Evolutionary conservation across 306 rosid species (phyloP).

Genomic region (Medicago arabica): DNA sequence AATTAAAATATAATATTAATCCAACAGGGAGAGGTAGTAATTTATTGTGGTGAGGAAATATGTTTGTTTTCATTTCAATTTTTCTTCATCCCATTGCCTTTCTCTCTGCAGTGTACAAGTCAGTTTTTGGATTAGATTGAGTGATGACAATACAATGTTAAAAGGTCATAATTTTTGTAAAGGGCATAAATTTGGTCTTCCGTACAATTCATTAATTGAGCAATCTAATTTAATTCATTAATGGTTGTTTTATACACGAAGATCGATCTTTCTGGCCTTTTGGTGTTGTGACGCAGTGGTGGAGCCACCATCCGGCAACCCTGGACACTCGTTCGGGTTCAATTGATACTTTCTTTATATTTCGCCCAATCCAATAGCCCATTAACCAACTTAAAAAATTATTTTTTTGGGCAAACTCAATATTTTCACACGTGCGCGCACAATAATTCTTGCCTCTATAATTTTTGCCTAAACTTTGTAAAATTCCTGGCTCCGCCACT

Average conservation of each 20-base stretch:
- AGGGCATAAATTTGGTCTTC: slow-evolving; percentile 39
- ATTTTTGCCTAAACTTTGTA: too few relatives aligned
- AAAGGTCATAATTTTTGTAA: slow-evolving; percentile 37
- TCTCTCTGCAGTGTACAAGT: slow-evolving; percentile 35
- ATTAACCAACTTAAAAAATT: too few relatives aligned
- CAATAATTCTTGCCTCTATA: too few relatives aligned
- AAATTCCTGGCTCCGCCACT: too few relatives aligned
- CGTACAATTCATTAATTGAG: slow-evolving; percentile 29
- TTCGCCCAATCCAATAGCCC: too few relatives aligned
- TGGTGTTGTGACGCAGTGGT: too few relatives aligned
- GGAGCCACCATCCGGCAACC: too few relatives aligned
- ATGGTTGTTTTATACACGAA: not conserved
- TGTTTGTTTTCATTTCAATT: slow-evolving; percentile 38
- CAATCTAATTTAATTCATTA: not conserved
- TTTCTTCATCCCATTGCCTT: slow-evolving; percentile 22
- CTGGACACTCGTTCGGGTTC: too few relatives aligned
- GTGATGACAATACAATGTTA: slow-evolving; percentile 37
- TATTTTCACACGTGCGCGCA: too few relatives aligned
- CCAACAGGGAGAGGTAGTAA: slow-evolving; percentile 45
- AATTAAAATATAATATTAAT: too few relatives aligned
- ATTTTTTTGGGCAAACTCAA: too few relatives aligned
- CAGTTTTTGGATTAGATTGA: slow-evolving; percentile 41
- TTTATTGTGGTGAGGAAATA: slow-evolving; percentile 32
- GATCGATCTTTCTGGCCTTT: not conserved
- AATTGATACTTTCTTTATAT: too few relatives aligned